Evolutionary conservation across 179 eudicot genomes (phyloP).

Genomic region (Nepenthes alata): DNA sequence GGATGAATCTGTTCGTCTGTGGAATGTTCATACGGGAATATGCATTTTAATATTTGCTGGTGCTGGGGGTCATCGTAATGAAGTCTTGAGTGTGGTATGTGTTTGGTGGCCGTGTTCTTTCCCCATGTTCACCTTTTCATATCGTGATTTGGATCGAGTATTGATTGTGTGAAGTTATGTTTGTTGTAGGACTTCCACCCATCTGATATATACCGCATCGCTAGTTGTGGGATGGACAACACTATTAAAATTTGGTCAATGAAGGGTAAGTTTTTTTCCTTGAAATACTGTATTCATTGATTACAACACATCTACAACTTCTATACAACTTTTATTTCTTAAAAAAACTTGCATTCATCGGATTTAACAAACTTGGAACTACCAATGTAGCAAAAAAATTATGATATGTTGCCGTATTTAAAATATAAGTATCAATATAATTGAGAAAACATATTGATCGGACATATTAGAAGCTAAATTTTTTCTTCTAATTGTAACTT

Average conservation of each 20-base stretch:
- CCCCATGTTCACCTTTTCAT: neutral
- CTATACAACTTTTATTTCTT: too few relatives aligned
- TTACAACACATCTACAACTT: too few relatives aligned
- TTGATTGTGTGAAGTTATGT: slow-evolving; percentile 1
- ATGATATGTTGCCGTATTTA: too few relatives aligned
- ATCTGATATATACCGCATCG: slow-evolving; percentile 88
- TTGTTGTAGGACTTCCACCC: slow-evolving; percentile 82
- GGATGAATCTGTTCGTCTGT: slow-evolving; percentile 98
- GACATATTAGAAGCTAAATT: too few relatives aligned
- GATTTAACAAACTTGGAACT: too few relatives aligned
- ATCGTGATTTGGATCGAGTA: neutral
- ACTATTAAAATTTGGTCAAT: slow-evolving; percentile 96
- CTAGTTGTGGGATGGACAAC: slow-evolving; percentile 99
- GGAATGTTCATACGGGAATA: slow-evolving; percentile 97
- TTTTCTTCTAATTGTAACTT: too few relatives aligned
- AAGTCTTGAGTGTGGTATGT: slow-evolving; percentile 93
- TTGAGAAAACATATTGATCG: too few relatives aligned
- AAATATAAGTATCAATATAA: too few relatives aligned
- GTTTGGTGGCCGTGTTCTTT: neutral
- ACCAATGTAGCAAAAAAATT: too few relatives aligned
- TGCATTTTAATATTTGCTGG: slow-evolving; percentile 98
- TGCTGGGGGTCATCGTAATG: slow-evolving; percentile 97
- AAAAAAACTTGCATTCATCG: too few relatives aligned
- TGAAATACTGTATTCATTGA: neutral
- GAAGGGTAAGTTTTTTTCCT: slow-evolving; percentile 49